phyloP scores from a whole-genome alignment of 2,329 filamentous ascomycete genomes.

The Metarhizium robertsii region DNA sequence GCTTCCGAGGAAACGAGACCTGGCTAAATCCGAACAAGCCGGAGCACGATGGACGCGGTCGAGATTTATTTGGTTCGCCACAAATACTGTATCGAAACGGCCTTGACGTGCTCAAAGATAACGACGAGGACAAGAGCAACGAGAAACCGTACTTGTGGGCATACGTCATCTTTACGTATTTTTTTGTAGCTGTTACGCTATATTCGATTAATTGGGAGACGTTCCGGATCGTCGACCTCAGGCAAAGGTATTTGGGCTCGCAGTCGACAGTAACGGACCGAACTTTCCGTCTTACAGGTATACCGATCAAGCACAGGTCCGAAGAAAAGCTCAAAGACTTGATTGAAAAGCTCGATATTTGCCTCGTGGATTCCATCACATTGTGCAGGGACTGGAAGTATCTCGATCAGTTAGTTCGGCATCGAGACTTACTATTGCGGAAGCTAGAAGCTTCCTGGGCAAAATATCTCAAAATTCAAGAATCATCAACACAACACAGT shows the following conservation, averaged over 20 bases:
- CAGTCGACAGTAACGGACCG: slow-evolving; percentile 95
- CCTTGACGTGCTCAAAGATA: slow-evolving; percentile 16
- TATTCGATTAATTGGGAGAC: slow-evolving; percentile 81
- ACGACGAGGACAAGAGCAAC: slow-evolving; percentile 24
- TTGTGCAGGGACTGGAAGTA: slow-evolving; percentile 81
- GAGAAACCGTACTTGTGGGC: slow-evolving; percentile 66
- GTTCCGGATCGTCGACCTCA: slow-evolving; percentile 69
- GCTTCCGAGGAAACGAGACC: slow-evolving; percentile 32
- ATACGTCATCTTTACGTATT: slow-evolving; percentile 88
- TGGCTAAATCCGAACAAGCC: neutral
- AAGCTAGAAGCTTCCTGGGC: slow-evolving; percentile 80
- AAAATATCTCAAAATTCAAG: slow-evolving; percentile 38
- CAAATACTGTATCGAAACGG: slow-evolving; percentile 7
- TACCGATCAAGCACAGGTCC: slow-evolving; percentile 67
- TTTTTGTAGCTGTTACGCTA: slow-evolving; percentile 75
- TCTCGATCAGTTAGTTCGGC: slow-evolving; percentile 63
- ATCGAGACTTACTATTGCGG: slow-evolving; percentile 56
- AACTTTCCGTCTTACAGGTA: slow-evolving; percentile 84
- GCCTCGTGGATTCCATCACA: slow-evolving; percentile 79
- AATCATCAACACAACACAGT: slow-evolving; percentile 9
- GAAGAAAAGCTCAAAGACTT: slow-evolving; percentile 79
- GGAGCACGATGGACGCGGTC: slow-evolving; percentile 2
- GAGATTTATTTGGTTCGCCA: neutral
- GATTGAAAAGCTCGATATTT: slow-evolving; percentile 80
- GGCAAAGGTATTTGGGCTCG: slow-evolving; percentile 85